phyloP scores from a whole-genome alignment of 768 basidiomycete species.

The Hemileccinum rubropunctum region DNA sequence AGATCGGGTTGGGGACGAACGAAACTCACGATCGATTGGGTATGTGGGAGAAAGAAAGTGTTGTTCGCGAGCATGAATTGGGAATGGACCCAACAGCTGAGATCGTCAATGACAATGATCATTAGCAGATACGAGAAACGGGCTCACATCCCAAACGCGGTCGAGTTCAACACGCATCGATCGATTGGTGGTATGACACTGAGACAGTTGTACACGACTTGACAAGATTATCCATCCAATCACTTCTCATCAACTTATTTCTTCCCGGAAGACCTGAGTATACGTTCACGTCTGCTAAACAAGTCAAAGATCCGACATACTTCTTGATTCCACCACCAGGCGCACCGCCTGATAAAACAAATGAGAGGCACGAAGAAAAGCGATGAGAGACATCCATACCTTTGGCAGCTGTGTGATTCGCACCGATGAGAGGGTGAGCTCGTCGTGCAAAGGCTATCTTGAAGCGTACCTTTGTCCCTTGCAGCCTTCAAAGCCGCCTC shows the following conservation, averaged over 20 bases:
- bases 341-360: slow-evolving; percentile 51
- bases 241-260: slow-evolving; percentile 40
- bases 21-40: slow-evolving; percentile 57
- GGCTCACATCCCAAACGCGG: slow-evolving; percentile 28
- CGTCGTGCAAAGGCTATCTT: not conserved
- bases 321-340: slow-evolving; percentile 83
- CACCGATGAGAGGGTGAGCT: not conserved
- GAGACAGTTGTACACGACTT: not conserved
- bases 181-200: not conserved
- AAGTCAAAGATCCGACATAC: slow-evolving; percentile 42
- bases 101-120: not conserved
- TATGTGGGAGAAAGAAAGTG: slow-evolving; percentile 78
- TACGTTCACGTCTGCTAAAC: slow-evolving; percentile 4
- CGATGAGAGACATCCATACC: slow-evolving; percentile 17
- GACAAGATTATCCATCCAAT: too few species aligned
- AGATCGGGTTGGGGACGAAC: not conserved
- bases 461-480: slow-evolving; percentile 60
- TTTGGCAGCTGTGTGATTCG: slow-evolving; percentile 26
- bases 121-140: not conserved
- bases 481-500: slow-evolving; percentile 70
- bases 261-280: slow-evolving; percentile 66
- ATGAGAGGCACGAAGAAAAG: slow-evolving; percentile 1
- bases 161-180: slow-evolving; percentile 23
- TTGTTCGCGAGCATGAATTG: slow-evolving; percentile 80
- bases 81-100: slow-evolving; percentile 81